These are phyloP conservation scores for Linnemannia elongata DNA, from an alignment of 192 early-diverging fungal genomes.

Conservation along the genomic window DNA sequence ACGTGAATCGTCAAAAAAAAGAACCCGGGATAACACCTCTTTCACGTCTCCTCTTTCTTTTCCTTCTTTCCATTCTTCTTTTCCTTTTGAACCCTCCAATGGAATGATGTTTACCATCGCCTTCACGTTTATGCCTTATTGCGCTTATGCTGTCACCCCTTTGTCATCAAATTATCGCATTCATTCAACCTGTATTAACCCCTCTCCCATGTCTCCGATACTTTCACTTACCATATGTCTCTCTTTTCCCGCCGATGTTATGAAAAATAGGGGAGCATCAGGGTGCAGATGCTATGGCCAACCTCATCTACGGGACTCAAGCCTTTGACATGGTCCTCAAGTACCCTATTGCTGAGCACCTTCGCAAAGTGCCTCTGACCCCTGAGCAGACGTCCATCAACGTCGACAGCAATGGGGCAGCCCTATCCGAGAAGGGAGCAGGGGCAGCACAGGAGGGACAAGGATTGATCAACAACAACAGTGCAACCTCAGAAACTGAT, in stretches of 20 bases:
- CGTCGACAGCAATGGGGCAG: neutral
- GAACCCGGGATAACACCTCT: neutral
- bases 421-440: neutral
- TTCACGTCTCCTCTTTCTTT: neutral
- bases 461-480: conserved; percentile 2
- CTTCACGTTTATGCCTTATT: neutral
- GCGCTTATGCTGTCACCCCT: neutral
- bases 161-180: neutral
- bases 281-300: conserved; percentile 57
- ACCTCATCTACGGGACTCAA: conserved; percentile 52
- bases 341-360: conserved; percentile 40
- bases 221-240: neutral
- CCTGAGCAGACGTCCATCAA: conserved; percentile 13
- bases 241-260: neutral
- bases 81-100: neutral
- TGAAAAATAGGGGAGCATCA: conserved; percentile 40
- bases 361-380: conserved; percentile 19
- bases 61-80: neutral
- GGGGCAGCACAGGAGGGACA: conserved; percentile 19
- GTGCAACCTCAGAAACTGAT: neutral
- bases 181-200: neutral
- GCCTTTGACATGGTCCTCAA: conserved; percentile 60
- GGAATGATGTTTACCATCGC: too few species aligned
- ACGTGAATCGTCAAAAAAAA: neutral
- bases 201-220: neutral